phyloP scores from a whole-genome alignment of 129 eudicot species.

The Lonicera japonica region DNA sequence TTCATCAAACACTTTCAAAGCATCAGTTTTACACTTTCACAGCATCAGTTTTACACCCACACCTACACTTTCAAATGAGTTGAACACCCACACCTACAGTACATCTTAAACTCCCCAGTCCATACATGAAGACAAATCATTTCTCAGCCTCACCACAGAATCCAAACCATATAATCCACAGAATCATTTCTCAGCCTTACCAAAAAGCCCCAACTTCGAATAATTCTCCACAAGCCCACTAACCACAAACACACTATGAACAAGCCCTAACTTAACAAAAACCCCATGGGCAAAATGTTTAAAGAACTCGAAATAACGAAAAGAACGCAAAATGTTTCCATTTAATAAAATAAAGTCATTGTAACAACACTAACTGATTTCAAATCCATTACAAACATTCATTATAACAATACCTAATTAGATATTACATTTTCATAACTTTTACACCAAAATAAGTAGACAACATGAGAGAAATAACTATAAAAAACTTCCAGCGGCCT shows the following conservation, averaged over 20 bases:
- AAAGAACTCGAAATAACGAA: slow-evolving; percentile 30
- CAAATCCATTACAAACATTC: too few species aligned
- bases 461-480: too few species aligned
- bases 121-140: slow-evolving; percentile 43
- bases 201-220: slow-evolving; percentile 26
- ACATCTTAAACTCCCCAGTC: slow-evolving; percentile 29
- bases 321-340: too few species aligned
- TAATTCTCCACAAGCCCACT: slow-evolving; percentile 43
- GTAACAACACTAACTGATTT: too few species aligned
- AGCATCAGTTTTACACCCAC: too few species aligned
- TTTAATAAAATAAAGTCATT: too few species aligned
- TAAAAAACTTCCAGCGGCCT: too few species aligned
- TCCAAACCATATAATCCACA: slow-evolving; percentile 44
- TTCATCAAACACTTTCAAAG: slow-evolving; percentile 48
- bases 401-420: too few species aligned
- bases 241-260: slow-evolving; percentile 25
- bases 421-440: too few species aligned
- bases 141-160: too few species aligned
- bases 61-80: slow-evolving; percentile 34
- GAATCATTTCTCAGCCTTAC: slow-evolving; percentile 33
- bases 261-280: slow-evolving; percentile 31
- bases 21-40: slow-evolving; percentile 17
- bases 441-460: too few species aligned
- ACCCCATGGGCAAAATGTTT: slow-evolving; percentile 28
- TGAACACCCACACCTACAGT: slow-evolving; percentile 40